Percentiles rank a stretch among this genome's conserved stretches.
These are phyloP conservation scores for Xylaria sp. DNA, from an alignment of 2,329 filamentous ascomycete species.

Conservation along the genomic window DNA sequence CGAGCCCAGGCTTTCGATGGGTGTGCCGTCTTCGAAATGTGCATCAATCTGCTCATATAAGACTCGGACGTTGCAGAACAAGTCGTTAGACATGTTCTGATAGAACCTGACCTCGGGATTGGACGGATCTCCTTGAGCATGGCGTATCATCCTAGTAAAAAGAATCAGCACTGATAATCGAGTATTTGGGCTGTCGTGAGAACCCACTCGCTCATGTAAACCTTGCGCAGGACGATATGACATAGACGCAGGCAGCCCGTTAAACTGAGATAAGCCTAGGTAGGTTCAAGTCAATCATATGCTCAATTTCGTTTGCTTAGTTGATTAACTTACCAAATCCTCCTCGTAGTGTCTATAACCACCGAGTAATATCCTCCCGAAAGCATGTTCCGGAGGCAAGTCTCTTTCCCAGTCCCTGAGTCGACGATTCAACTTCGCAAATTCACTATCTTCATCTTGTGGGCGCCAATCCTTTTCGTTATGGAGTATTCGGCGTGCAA, in stretches of 20 bases:
- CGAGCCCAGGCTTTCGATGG: conserved; percentile 61
- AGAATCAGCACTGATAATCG: conserved; percentile 8
- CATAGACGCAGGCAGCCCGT: conserved; percentile 66
- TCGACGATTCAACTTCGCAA: conserved; percentile 55
- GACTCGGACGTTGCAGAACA: conserved; percentile 60
- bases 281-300: conserved; percentile 43
- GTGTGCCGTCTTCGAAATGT: conserved; percentile 58
- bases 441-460: conserved; percentile 61
- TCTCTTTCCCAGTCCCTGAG: conserved; percentile 60
- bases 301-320: background rate
- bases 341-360: conserved; percentile 59
- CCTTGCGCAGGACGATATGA: conserved; percentile 65
- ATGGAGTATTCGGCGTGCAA: conserved; percentile 60
- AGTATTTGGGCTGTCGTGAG: background rate
- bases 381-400: conserved; percentile 60
- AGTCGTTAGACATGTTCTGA: conserved; percentile 56
- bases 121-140: conserved; percentile 53
- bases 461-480: conserved; percentile 57
- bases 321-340: conserved; percentile 56
- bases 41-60: conserved; percentile 63
- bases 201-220: conserved; percentile 63
- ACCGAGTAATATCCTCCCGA: conserved; percentile 56
- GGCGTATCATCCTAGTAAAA: conserved; percentile 55
- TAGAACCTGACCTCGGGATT: conserved; percentile 53
- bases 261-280: conserved; percentile 63